Conservation (phyloP, 768 basidiomycete species). For the Boletus sp. region DNA sequence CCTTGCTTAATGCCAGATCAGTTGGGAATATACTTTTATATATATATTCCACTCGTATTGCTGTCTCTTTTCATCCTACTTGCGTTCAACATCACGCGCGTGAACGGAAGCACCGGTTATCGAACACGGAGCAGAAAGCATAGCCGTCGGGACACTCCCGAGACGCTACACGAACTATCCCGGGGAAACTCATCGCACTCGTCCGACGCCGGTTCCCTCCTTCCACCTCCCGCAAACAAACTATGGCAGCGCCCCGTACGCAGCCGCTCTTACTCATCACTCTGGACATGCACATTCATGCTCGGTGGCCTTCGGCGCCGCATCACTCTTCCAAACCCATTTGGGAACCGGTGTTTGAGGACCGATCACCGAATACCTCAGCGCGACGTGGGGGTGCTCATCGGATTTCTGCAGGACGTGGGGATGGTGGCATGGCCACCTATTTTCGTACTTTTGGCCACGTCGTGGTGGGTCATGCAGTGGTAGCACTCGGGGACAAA, state of each 20-base stretch:
- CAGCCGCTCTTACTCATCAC: conserved; percentile 11
- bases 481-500: conserved; percentile 12
- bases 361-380: conserved; percentile 5
- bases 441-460: conserved; percentile 28
- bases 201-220: conserved; percentile 7
- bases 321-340: conserved; percentile 20
- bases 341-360: conserved; percentile 8
- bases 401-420: conserved; percentile 31
- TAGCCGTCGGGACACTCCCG: conserved; percentile 7
- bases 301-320: conserved; percentile 24
- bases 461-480: conserved; percentile 34
- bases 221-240: conserved; percentile 19
- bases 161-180: conserved; percentile 10
- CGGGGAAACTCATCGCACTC: neutral
- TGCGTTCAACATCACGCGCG: conserved; percentile 21
- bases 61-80: conserved; percentile 54
- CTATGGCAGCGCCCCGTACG: conserved; percentile 10
- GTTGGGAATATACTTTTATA: conserved; percentile 64
- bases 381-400: conserved; percentile 25
- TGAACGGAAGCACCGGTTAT: conserved; percentile 4
- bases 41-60: conserved; percentile 67
- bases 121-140: conserved; percentile 5
- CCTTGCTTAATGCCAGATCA: conserved; percentile 86
- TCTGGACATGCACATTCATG: conserved; percentile 26
- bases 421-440: conserved; percentile 38